Base-by-base conservation (phyloP, 2,329 filamentous ascomycete genomes). In the Fusarium verrucosum region DNA sequence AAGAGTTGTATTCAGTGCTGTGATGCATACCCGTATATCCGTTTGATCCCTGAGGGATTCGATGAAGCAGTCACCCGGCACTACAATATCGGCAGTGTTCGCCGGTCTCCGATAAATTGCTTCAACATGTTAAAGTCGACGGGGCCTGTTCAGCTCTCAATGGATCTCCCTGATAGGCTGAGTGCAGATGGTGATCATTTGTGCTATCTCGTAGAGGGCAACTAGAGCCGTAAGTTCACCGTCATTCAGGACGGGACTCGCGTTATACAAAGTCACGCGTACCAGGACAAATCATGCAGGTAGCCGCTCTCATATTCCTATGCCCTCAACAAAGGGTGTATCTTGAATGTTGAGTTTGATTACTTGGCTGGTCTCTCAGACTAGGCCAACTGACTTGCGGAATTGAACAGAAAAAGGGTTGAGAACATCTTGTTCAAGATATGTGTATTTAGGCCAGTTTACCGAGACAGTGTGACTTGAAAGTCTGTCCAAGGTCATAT, bases 161-260 rank as follows among this genome's bases (percentile, higher is more conserved):
- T 30, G 7, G 10, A 7, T 19, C 10, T 30, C 4, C 9, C 11
- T 20, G 10, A 42, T 35, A 17, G 14, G n/a, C 19, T 11, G 19
- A 10, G 28, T n/a, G 8, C 17, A 33, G 32, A n/a, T 19, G 10
- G 10, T 10, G 7, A 13, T 22, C 20, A 13, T 30, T 36, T 5
- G 10, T 32, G 26, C 28, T n/a, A 26, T 28, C 16, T 23, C 16
- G 4, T 11, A 26, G 20, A 49, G 25, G 62, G 52, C 36, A 66
- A 66, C 28, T 63, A 23, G 45, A 66, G 44, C 62, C 62, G 58
- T 38, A 13, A 16, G 33, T 13, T 45, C 22, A 30, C 40, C 17
- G 33, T 56, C 22, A 33, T 35, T 20, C 36, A 36, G 46, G 49
- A 23, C 25, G 16, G 47, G 14, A 28, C 11, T 23, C 23, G 10